Base-by-base conservation (phyloP, 495 filamentous ascomycete species). In the Achaetomiella virescens region DNA sequence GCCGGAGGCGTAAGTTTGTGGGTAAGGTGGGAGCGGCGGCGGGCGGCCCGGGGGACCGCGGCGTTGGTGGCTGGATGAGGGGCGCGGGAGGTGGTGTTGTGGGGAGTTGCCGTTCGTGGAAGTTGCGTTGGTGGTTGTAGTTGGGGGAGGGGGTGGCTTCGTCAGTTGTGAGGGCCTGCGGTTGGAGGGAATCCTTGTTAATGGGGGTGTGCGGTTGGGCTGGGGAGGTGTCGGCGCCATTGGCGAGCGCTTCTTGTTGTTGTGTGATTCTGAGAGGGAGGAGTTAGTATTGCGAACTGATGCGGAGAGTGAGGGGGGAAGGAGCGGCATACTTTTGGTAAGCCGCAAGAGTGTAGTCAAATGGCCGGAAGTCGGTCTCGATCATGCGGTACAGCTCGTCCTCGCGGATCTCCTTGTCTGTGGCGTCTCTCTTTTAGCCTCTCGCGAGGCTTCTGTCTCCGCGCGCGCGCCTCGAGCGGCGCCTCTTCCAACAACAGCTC, bases 351-450 rank as follows among this genome's bases (percentile, higher is more conserved):
- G 90, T 97, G 69, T 98, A 98, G 70, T 98, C 93, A 64, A 97
- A 98, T 1, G 91, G 89, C 71, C 90, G 85, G 67, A 98, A 98
- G 60, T 95, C 84, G 1, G 83, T 91, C 73, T 98, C 93, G 57
- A 98, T 96, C 76, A 95, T 85, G 57, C 84, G 86, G 69, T 97
- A 92, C 15, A 98, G 78, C 63, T 97, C 91, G 52, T 97, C 93
- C 62, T 95, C 89, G 9, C 91, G 79, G 52, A 96, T 91, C 69
- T 98, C 93, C 66, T 96, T 93, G 15, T 91, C 90, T 0, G 93
- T 95, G 3, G 93, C 93, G 73, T 97, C 92, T n/a, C 0, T 95
- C 89, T 68, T 91, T 89, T 58, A 98, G 72, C 67, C 86, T 83
- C 55, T 95, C 91, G 50, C 93, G 81, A 1, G 93, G 93, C 68